These are phyloP conservation scores for Aspergillus versicolor DNA, from an alignment of 2,329 filamentous ascomycete species.

Conservation along the genomic window DNA sequence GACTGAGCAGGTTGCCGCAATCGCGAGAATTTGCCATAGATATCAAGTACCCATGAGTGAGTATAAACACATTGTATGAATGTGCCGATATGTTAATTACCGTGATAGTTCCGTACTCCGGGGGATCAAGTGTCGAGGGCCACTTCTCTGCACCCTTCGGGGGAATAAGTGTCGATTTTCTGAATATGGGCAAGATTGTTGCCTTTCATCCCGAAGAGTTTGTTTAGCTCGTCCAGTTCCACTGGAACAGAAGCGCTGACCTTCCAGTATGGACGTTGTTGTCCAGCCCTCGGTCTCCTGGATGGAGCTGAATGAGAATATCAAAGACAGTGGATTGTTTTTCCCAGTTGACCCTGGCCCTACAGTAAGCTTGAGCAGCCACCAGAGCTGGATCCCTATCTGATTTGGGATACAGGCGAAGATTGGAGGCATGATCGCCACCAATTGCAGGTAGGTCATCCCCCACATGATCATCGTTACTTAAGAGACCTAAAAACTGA, in stretches of 20 bases:
- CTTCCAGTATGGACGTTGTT: slow-evolving; percentile 86
- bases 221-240: too few species aligned
- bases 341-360: slow-evolving; percentile 88
- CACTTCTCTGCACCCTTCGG: slow-evolving; percentile 87
- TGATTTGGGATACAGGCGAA: slow-evolving; percentile 33
- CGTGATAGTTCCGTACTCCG: slow-evolving; percentile 69
- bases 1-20: slow-evolving; percentile 63
- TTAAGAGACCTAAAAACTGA: too few species aligned
- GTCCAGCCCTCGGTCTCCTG: slow-evolving; percentile 91
- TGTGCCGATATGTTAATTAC: too few species aligned
- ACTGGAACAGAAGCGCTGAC: too few species aligned
- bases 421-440: slow-evolving; percentile 64
- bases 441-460: slow-evolving; percentile 55
- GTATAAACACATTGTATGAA: too few species aligned
- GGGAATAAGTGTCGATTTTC: slow-evolving; percentile 86
- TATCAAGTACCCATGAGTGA: slow-evolving; percentile 70
- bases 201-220: slow-evolving; percentile 62
- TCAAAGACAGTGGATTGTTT: slow-evolving; percentile 74
- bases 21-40: slow-evolving; percentile 72
- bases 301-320: slow-evolving; percentile 80
- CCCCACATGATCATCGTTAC: too few species aligned
- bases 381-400: too few species aligned
- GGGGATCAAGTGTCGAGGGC: slow-evolving; percentile 81
- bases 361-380: slow-evolving; percentile 22
- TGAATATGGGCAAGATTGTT: slow-evolving; percentile 79